Evolutionary conservation across 306 rosid genomes (phyloP).

Genomic region (Sicyos baderoa): DNA sequence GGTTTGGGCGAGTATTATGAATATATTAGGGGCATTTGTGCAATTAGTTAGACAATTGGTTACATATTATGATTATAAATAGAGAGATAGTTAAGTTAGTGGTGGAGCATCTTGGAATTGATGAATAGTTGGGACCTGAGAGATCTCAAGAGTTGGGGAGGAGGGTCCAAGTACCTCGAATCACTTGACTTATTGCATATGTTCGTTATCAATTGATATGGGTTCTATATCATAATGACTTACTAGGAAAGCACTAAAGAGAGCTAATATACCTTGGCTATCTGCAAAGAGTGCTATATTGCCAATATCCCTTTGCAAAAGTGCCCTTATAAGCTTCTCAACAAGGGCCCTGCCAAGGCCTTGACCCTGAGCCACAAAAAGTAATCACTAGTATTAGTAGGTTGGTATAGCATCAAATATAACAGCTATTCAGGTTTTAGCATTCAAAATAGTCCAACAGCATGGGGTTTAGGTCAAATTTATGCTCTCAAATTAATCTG

Average conservation of each 20-base stretch:
- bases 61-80: no score
- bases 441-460: background rate
- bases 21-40: no score
- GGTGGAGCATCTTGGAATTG: no score
- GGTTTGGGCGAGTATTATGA: no score
- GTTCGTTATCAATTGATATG: no score
- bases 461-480: background rate
- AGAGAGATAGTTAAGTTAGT: no score
- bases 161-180: no score
- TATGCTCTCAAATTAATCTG: background rate
- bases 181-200: no score
- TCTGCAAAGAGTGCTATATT: slow-evolving; percentile 89
- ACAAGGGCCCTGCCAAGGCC: slow-evolving; percentile 93
- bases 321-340: slow-evolving; percentile 76
- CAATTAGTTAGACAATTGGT: no score
- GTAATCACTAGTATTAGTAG: slow-evolving; percentile 20
- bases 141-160: no score
- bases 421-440: background rate
- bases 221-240: background rate
- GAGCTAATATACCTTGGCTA: slow-evolving; percentile 59
- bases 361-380: slow-evolving; percentile 58
- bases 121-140: no score
- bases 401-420: slow-evolving; percentile 9
- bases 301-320: slow-evolving; percentile 86
- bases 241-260: background rate